These are phyloP conservation scores for Penicillium roqueforti DNA, from an alignment of 495 filamentous ascomycete genomes.

Conservation along the genomic window DNA sequence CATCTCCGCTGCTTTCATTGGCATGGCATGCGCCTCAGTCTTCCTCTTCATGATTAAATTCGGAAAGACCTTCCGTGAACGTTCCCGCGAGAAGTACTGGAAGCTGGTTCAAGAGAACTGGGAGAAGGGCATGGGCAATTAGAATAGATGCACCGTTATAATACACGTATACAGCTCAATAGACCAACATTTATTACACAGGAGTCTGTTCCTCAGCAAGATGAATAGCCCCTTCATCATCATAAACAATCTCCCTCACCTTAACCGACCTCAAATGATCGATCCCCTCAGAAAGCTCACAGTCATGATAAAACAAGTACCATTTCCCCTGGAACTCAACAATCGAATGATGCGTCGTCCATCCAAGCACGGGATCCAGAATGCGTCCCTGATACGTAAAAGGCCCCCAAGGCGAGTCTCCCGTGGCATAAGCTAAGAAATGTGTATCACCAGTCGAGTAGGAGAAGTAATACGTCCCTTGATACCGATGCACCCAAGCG, in stretches of 20 bases:
- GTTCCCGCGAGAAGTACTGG: constrained; percentile 43
- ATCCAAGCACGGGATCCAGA: constrained; percentile 69
- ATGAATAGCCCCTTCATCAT: constrained; percentile 55
- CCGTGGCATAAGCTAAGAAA: constrained; percentile 61
- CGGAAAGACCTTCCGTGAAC: constrained; percentile 43
- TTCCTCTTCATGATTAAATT: constrained; percentile 55
- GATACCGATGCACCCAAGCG: constrained; percentile 66
- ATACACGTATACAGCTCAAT: not conserved
- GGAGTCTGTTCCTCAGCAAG: constrained; percentile 9
- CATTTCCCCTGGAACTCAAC: constrained; percentile 64
- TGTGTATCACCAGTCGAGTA: constrained; percentile 76
- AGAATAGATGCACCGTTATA: not conserved
- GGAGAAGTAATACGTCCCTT: constrained; percentile 65
- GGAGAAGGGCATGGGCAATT: constrained; percentile 41
- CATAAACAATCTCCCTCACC: constrained; percentile 68
- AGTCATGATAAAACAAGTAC: constrained; percentile 74
- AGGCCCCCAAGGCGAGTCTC: constrained; percentile 58
- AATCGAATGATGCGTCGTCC: constrained; percentile 79
- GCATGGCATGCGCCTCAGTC: constrained; percentile 48
- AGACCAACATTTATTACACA: not conserved
- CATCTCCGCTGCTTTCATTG: constrained; percentile 57
- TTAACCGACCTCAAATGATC: constrained; percentile 66
- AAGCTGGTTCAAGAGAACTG: constrained; percentile 36
- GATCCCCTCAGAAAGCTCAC: constrained; percentile 55
- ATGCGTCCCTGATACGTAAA: constrained; percentile 67